Percentiles rank a stretch among this genome's conserved stretches.
Evolutionary conservation across 2,329 filamentous ascomycete species (phyloP).

Genomic region (Pseudopithomyces maydicus): DNA sequence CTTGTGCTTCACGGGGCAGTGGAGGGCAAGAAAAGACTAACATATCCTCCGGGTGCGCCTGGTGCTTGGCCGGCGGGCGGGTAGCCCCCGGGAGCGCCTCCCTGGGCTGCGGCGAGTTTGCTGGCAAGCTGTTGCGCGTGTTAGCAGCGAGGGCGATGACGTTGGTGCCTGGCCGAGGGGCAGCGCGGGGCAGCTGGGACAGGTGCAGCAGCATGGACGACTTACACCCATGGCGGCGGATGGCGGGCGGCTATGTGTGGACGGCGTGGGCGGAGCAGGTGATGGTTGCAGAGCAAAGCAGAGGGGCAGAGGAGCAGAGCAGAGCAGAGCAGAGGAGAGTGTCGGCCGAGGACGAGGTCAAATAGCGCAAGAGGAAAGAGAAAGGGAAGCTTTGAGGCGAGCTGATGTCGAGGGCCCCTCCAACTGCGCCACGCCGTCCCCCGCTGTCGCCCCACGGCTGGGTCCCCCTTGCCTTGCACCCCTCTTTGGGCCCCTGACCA

Average conservation of each 20-base stretch:
- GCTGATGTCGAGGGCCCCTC: too few relatives aligned
- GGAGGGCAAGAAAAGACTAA: neutral
- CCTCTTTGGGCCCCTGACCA: too few relatives aligned
- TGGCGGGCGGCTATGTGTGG: neutral
- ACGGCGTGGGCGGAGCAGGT: neutral
- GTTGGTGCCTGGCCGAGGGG: slow-evolving; percentile 3
- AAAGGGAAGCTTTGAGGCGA: too few relatives aligned
- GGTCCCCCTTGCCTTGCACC: too few relatives aligned
- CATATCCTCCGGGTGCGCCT: slow-evolving; percentile 3
- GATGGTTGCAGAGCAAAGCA: neutral
- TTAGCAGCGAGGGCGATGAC: slow-evolving; percentile 5
- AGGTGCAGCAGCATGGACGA: neutral
- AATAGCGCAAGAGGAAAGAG: too few relatives aligned
- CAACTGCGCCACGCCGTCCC: too few relatives aligned
- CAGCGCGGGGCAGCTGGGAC: neutral
- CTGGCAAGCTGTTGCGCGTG: slow-evolving; percentile 4
- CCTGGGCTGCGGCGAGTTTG: slow-evolving; percentile 6
- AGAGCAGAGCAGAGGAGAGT: too few relatives aligned
- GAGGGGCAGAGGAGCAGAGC: too few relatives aligned
- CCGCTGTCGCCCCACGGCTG: too few relatives aligned
- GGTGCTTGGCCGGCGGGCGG: neutral
- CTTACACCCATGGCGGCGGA: slow-evolving; percentile 4
- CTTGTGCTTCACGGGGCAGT: neutral
- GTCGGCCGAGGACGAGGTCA: too few relatives aligned
- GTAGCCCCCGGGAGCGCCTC: neutral